Base-by-base conservation (phyloP, 129 eudicot genomes). In the Lactuca sativa region DNA sequence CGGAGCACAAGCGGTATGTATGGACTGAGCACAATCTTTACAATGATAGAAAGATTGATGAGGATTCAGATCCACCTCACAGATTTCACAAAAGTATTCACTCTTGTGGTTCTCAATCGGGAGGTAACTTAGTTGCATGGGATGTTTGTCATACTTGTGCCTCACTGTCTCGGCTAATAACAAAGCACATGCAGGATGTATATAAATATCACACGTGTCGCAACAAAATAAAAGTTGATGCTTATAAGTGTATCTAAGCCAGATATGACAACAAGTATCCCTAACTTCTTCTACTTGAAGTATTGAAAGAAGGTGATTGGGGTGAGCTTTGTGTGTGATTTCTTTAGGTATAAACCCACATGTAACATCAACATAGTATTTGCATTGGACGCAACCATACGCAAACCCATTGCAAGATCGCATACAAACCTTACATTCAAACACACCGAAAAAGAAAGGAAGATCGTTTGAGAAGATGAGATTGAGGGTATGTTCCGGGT, bases 281-380 rank as follows among this genome's bases (percentile, higher is more conserved):
- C 0, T 0, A 7, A 2, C 0, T 9, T 0, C 0, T 0, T 9
- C 4, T 62, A 0, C 4, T 38, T 1, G 10, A 16, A 38, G 14
- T 5, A 2, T 0, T 4, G 53, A 62, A 62, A 62, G 67, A 9
- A 62, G 15, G 67, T 62, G 67, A 38, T 32, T 49, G 7, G 53
- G 33, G 18, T 62, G 67, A 40, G 67, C 34, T 18, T 62, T 49
- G 0, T 62, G 67, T 16, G 67, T 62, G 17, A 62, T 62, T 14
- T 37, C 16, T 37, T 62, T 12, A 15, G 52, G 67, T 62, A 62
- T 38, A 25, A 62, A 38, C 7, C 52, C 32, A 38, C 52, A 40
- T 15, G 14, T 62, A 16, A 62, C 53, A 40, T 62, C 67, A 7
- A 40, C 43, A 16, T 62, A 48, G 18, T 62, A 62, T 9, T 15